A percentile compares a stretch with the other conserved stretches of the same genome.
phyloP scores from a whole-genome alignment of 2,329 filamentous ascomycete species.

The Helicocarpus griseus region DNA sequence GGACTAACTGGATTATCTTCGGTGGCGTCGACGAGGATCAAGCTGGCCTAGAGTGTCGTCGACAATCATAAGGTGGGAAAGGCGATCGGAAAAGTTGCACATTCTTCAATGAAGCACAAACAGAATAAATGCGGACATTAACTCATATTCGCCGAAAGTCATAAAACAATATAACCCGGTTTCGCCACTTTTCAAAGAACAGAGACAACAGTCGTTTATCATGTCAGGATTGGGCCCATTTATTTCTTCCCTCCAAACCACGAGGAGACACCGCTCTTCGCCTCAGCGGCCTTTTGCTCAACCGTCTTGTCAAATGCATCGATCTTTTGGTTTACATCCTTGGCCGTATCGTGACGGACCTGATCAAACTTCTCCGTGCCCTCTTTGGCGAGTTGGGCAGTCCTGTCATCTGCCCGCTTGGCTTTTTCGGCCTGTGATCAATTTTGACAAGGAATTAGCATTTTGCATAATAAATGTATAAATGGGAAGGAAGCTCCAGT shows the following conservation, averaged over 20 bases:
- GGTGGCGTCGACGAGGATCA: no score
- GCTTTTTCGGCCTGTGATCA: constrained; percentile 25
- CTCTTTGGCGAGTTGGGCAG: constrained; percentile 52
- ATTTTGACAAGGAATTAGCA: not conserved
- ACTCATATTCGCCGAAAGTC: no score
- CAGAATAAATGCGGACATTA: no score
- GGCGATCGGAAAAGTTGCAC: no score
- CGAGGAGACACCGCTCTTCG: constrained; percentile 71
- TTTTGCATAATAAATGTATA: no score
- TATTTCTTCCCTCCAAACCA: constrained; percentile 60
- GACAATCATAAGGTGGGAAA: no score
- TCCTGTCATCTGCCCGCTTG: constrained; percentile 49
- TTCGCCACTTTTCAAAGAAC: not conserved
- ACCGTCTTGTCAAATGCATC: constrained; percentile 77
- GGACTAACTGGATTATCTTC: no score
- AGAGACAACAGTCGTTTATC: not conserved
- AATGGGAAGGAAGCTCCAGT: not conserved
- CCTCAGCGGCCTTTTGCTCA: constrained; percentile 66
- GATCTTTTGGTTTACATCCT: constrained; percentile 44
- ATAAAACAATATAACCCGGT: no score
- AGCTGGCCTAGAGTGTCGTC: no score
- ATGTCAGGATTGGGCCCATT: not conserved
- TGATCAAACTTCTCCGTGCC: constrained; percentile 48
- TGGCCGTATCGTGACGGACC: constrained; percentile 53
- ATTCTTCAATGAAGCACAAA: no score